Percentiles rank a stretch among this genome's conserved stretches.
Conservation (phyloP, 1,139 yeast genomes). For the Lodderomyces elongisporus region DNA sequence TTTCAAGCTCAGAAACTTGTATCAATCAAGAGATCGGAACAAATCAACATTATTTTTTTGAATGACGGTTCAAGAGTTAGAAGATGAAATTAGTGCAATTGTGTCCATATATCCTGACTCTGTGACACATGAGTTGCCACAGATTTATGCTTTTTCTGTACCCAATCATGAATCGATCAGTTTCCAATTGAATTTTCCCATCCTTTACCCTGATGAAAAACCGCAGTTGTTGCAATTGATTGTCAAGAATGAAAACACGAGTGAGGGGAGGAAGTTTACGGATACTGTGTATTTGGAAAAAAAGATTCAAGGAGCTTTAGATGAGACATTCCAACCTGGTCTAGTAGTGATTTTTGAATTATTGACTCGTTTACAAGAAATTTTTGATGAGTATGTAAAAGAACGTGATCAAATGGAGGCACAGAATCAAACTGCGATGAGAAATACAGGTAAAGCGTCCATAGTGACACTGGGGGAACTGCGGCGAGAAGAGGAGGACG, state of each 20-base stretch:
- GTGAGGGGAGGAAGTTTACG: too few relatives aligned
- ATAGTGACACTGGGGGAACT: not conserved
- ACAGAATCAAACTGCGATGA: too few relatives aligned
- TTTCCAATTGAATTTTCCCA: constrained; percentile 66
- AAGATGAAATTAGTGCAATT: constrained; percentile 78
- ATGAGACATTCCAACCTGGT: constrained; percentile 47
- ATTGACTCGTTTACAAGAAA: constrained; percentile 57
- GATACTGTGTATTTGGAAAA: constrained; percentile 43
- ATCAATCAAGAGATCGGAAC: too few relatives aligned
- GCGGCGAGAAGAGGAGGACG: too few relatives aligned
- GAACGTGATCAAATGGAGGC: constrained; percentile 10
- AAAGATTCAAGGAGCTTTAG: constrained; percentile 46
- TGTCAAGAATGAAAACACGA: constrained; percentile 22
- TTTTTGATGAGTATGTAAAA: constrained; percentile 35
- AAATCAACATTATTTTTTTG: too few relatives aligned
- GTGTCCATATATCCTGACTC: constrained; percentile 84
- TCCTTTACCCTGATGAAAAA: constrained; percentile 58
- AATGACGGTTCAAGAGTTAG: constrained; percentile 53
- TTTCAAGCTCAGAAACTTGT: too few relatives aligned
- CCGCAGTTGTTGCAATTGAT: constrained; percentile 55
- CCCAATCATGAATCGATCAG: constrained; percentile 60
- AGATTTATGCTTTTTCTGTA: constrained; percentile 47
- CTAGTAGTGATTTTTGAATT: constrained; percentile 79
- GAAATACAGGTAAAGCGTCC: too few relatives aligned
- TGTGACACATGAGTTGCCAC: constrained; percentile 26